A percentile compares a stretch with the other conserved stretches of the same genome.
phyloP scores from a whole-genome alignment of 164 flowering plant species.

The Vitis rotundifolia region DNA sequence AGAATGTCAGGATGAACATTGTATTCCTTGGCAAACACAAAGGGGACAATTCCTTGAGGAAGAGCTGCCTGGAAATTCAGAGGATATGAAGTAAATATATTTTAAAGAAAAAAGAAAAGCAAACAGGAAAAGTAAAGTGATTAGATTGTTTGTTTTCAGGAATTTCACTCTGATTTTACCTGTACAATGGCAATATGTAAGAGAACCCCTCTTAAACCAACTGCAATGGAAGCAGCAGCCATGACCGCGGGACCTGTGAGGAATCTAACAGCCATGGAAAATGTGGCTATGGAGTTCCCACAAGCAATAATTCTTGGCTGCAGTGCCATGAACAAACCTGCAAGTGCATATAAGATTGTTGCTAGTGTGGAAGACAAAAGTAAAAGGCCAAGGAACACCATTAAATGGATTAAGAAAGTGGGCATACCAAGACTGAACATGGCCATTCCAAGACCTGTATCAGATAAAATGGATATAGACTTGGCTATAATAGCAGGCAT shows the following conservation, averaged over 20 bases:
- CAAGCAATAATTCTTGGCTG: slow-evolving; percentile 27
- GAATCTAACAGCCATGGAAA: slow-evolving; percentile 20
- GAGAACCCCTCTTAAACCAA: slow-evolving; percentile 27
- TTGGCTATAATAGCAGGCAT: slow-evolving; percentile 22
- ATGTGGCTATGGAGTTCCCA: slow-evolving; percentile 7
- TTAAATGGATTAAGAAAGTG: too few species aligned
- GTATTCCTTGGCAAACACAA: slow-evolving; percentile 48
- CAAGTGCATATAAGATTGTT: neutral
- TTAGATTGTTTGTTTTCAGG: too few species aligned
- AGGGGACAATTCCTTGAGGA: slow-evolving; percentile 54
- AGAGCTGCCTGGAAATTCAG: slow-evolving; percentile 38
- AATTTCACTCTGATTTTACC: neutral
- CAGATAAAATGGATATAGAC: slow-evolving; percentile 22
- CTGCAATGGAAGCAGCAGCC: slow-evolving; percentile 24
- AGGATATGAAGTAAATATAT: too few species aligned
- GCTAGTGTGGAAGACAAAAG: neutral
- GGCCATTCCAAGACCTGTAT: slow-evolving; percentile 28
- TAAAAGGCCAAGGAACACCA: too few species aligned
- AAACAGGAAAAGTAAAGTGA: too few species aligned
- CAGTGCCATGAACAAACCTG: slow-evolving; percentile 27
- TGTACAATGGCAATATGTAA: slow-evolving; percentile 31
- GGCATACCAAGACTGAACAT: slow-evolving; percentile 22
- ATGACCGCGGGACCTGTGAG: slow-evolving; percentile 27
- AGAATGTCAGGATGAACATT: slow-evolving; percentile 49
- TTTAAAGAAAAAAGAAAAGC: too few species aligned